Evolutionary conservation across 1,284 basidiomycete genomes (phyloP).

Genomic region (Apiotrichum siamense): DNA sequence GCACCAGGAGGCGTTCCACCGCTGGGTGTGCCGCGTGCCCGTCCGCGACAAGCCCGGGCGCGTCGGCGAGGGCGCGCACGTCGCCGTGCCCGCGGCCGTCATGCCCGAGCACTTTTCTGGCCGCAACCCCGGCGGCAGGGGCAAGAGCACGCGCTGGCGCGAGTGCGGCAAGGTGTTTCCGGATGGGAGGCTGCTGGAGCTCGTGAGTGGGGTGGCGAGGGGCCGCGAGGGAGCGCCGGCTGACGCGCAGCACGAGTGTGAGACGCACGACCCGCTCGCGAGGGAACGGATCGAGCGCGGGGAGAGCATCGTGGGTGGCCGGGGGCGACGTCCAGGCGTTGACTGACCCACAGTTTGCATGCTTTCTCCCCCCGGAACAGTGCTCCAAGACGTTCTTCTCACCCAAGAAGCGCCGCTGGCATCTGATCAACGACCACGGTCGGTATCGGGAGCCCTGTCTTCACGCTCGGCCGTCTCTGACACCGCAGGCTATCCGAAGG

Average conservation of each 20-base stretch:
- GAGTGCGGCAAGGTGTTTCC: conserved; percentile 78
- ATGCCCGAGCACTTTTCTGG: conserved; percentile 29
- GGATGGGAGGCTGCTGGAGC: conserved; percentile 63
- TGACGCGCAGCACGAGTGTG: conserved; percentile 66
- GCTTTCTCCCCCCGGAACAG: conserved; percentile 55
- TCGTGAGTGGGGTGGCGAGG: conserved; percentile 63
- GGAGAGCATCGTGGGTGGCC: conserved; percentile 71
- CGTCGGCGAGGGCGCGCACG: conserved; percentile 32
- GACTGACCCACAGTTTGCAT: conserved; percentile 61
- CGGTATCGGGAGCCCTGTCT: background rate
- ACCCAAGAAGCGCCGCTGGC: conserved; percentile 70
- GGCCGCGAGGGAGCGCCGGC: too few relatives aligned
- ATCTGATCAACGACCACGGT: conserved; percentile 71
- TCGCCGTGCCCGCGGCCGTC: background rate
- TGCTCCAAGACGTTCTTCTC: conserved; percentile 63
- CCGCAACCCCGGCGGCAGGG: conserved; percentile 6
- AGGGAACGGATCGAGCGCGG: conserved; percentile 67
- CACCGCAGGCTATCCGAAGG: conserved; percentile 60
- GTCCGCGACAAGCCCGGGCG: conserved; percentile 24
- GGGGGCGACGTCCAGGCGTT: background rate
- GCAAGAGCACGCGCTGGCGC: conserved; percentile 15
- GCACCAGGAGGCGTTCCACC: conserved; percentile 76
- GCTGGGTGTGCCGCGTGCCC: conserved; percentile 62
- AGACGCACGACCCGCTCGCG: conserved; percentile 78
- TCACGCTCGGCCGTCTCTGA: conserved; percentile 2